Conservation (phyloP, 129 eudicot genomes). For the Escallonia herrerae region DNA sequence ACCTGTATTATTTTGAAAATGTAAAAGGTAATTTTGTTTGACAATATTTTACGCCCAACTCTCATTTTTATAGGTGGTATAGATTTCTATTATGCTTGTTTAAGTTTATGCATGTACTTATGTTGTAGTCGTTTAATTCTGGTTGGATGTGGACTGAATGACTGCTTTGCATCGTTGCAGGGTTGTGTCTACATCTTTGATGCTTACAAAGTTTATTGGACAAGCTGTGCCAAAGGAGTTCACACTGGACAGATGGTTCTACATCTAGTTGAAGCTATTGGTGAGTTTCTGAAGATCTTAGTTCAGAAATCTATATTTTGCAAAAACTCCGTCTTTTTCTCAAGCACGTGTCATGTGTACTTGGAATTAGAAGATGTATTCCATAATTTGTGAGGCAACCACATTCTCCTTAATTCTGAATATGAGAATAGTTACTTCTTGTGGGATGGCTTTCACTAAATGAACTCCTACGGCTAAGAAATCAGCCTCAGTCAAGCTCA, state of each 20-base stretch:
- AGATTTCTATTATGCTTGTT: too few relatives aligned
- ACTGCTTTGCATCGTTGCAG: slow-evolving; percentile 31
- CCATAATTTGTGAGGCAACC: too few relatives aligned
- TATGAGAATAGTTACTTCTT: too few relatives aligned
- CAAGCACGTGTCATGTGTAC: too few relatives aligned
- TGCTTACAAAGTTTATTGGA: slow-evolving; percentile 86
- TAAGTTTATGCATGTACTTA: too few relatives aligned
- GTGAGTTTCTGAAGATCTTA: slow-evolving; percentile 41
- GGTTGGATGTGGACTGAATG: slow-evolving; percentile 2
- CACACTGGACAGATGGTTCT: slow-evolving; percentile 94
- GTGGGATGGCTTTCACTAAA: too few relatives aligned
- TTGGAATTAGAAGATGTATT: too few relatives aligned
- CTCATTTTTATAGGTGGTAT: too few relatives aligned
- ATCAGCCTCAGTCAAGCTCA: too few relatives aligned
- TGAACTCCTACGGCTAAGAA: too few relatives aligned
- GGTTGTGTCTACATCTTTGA: slow-evolving; percentile 89
- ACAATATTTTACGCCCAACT: not conserved
- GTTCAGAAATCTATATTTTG: not conserved
- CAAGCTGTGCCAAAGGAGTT: slow-evolving; percentile 72
- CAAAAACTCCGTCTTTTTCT: too few relatives aligned
- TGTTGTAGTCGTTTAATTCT: not conserved
- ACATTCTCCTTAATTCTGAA: too few relatives aligned
- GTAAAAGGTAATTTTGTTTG: not conserved
- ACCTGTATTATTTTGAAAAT: not conserved
- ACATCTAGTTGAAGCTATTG: slow-evolving; percentile 87